Evolutionary conservation across 257 asterid species (phyloP).

Genomic region (Solanum arcanum): DNA sequence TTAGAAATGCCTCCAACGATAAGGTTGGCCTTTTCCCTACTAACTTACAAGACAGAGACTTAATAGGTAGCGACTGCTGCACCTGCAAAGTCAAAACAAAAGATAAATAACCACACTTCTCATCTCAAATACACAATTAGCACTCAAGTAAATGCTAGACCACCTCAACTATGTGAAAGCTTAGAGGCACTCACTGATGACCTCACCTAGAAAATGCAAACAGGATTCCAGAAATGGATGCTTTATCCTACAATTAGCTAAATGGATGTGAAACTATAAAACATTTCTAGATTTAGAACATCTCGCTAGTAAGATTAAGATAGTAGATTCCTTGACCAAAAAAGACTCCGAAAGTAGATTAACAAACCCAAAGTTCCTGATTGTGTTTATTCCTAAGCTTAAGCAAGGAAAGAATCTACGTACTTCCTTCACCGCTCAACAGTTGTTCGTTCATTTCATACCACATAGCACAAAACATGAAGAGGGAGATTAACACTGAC

Average conservation of each 20-base stretch:
- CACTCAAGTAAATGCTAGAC: not conserved
- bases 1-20: conserved; percentile 30
- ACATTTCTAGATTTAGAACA: not conserved
- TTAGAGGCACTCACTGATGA: not conserved
- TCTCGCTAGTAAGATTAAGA: not conserved
- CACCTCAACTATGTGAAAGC: not conserved
- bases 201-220: not conserved
- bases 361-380: not conserved
- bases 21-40: conserved; percentile 21
- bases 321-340: not conserved
- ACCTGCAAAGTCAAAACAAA: conserved; percentile 12
- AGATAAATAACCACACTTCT: not conserved
- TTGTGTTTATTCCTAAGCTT: not conserved
- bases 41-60: conserved; percentile 27
- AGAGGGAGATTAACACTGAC: not conserved
- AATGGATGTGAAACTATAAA: not conserved
- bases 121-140: not conserved
- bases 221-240: not conserved
- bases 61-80: conserved; percentile 14
- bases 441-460: not conserved
- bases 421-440: not conserved
- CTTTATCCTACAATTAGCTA: not conserved
- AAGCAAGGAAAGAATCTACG: not conserved
- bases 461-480: not conserved
- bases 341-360: not conserved